Base-by-base conservation (phyloP, 176 grass and related monocot genomes). In the Juncus effusus region DNA sequence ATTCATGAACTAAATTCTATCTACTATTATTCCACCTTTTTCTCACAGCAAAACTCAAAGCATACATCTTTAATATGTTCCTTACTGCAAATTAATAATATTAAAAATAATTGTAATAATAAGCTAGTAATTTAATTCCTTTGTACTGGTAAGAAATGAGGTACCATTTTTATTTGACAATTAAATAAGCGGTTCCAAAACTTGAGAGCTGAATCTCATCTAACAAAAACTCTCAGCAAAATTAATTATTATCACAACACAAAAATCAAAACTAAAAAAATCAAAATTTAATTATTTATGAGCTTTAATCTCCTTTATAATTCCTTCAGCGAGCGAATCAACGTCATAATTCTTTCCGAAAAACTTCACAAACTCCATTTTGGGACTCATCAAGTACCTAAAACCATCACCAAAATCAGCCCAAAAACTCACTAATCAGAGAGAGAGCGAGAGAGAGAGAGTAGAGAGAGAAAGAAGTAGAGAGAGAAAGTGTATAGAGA, bases 371-470 rank as follows among this genome's bases (percentile, higher is more conserved):
- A 86, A 83, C 60, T 86, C 80, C 77, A 72, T 81, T 28, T 84
- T 76, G 56, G 77, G 84, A 56, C 81, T 87, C 90, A 95, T 95
- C 65, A 91, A 58, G 61, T 87, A 89, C 90, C 85, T 89, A 69
- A 69, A 78, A 78, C 65, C 57, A 40, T 16, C 6, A 61, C 16
- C 58, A 13, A 28, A 36, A 61, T 36, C 36, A 10, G 14, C 16
- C 58, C 16, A 4, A 36, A 36, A 9, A 3, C 16, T 10, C 19
- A 5, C 54, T n/a, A 13, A 14, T 5, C 42, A 63, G 7, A 67
- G 63, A 64, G 40, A 42, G n/a, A 16, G 35, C 5, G 37, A 61
- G 44, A 54, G 54, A 7, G 58, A 7, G 53, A 41, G 41, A 42
- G 11, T 37, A 60, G 11, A 49, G 16, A 36, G 28, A 54, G 7